phyloP scores from a whole-genome alignment of 345 rosid species.

The Salix viminalis region DNA sequence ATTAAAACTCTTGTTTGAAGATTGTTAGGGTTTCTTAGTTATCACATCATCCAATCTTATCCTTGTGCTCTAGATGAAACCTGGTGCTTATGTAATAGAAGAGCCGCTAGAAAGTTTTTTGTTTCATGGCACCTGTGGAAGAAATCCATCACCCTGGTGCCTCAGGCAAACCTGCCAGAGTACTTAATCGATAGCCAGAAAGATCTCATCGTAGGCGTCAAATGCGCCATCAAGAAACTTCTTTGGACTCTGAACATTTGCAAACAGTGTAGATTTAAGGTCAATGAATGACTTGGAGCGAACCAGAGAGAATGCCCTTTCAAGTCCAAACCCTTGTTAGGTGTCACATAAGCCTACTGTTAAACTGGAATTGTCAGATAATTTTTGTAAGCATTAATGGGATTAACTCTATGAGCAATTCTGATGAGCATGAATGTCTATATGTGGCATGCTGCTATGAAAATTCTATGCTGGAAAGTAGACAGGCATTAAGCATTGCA shows the following conservation, averaged over 20 bases:
- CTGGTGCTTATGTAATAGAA: conserved; percentile 29
- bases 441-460: background rate
- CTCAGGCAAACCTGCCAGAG: conserved; percentile 22
- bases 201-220: conserved; percentile 43
- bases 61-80: conserved; percentile 31
- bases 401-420: background rate
- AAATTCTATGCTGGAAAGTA: background rate
- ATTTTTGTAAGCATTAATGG: background rate
- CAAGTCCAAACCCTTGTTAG: background rate
- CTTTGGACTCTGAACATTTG: conserved; percentile 1
- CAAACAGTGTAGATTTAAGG: background rate
- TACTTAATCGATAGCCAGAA: conserved; percentile 25
- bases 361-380: background rate
- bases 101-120: conserved; percentile 59
- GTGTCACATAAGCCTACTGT: background rate
- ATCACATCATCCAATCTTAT: conserved; percentile 9
- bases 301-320: background rate
- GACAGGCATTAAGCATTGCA: background rate
- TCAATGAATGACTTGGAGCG: background rate
- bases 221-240: conserved; percentile 26
- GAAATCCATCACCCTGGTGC: conserved; percentile 32
- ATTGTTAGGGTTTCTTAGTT: background rate
- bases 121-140: conserved; percentile 27
- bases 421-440: background rate
- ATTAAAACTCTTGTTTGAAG: background rate